Evolutionary conservation across 1,284 basidiomycete species (phyloP), one percentile per base, ranked within the genome.

Genomic region (Fomitopsis betulina): DNA sequence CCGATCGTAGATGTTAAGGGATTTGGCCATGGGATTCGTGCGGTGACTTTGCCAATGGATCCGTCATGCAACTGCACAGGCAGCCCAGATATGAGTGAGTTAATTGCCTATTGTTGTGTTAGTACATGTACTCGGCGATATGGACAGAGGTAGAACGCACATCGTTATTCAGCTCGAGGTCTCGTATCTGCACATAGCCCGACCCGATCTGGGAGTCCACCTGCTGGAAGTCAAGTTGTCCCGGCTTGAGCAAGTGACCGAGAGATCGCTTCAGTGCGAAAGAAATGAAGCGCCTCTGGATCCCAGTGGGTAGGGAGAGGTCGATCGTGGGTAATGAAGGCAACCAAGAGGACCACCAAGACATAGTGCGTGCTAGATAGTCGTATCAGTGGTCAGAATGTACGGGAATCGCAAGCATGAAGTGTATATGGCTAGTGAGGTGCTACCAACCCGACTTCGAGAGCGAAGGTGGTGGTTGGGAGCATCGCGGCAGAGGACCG

Each of bases 191-290:
- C 15, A 98, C 85, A 68, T 84, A 87, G 15, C 96, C 96, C 49
- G 87, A 90, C 8, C 91, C 89, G 65, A 98, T 89, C 72, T 96
- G 94, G 25, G 94, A 92, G 67, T 97, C 94, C 67, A 98, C 89
- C 72, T 94, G 86, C 58, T 89, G 83, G 53, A 85, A 79, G 73
- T 97, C 92, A 59, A 98, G 83, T 66, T 95, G 93, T 12, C 93
- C 93, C 25, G 91, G 91, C 67, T 89, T 88, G 62, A 98, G 81
- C 62, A 97, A 82, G 67, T 91, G 89, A 2, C 96, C 96, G 0
- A 98, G 78, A 2, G 86, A 82, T 62, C 87, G 87, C 76, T 88
- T 91, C 62, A 98, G 80, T 50, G 94, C 77, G 72, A 94, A 98
- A 2, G 93, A 93, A 32, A 98, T 80, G 74, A 98, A 94, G 54